Conservation (phyloP, 1,284 basidiomycete genomes). For the Neolentinus lepideus region DNA sequence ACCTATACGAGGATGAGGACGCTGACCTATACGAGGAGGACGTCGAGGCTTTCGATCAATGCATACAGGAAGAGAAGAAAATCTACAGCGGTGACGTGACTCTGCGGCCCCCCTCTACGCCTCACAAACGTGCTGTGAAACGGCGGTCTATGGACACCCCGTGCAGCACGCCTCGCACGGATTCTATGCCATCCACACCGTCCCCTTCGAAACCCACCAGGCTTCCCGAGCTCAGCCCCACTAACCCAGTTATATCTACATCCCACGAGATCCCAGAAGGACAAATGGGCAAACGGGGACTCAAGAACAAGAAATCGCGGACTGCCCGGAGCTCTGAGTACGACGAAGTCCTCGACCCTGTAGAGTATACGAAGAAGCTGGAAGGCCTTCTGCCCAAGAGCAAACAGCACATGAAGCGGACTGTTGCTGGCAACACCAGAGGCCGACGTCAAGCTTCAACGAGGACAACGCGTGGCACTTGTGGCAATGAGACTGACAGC, state of each 20-base stretch:
- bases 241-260: not conserved
- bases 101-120: not conserved
- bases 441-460: not conserved
- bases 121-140: not conserved
- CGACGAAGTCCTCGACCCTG: not conserved
- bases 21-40: not conserved
- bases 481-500: not conserved
- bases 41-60: not conserved
- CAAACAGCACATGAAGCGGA: not conserved
- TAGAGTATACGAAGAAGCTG: not conserved
- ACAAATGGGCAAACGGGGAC: not conserved
- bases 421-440: not conserved
- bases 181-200: not conserved
- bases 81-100: not conserved
- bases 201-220: not conserved
- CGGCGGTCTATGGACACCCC: not conserved
- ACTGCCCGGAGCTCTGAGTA: not conserved
- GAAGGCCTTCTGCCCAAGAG: not conserved
- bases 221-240: not conserved
- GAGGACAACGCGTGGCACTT: not conserved
- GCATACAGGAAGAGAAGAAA: not conserved
- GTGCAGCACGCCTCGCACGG: not conserved
- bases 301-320: not conserved
- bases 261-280: too few relatives aligned
- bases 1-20: not conserved